These are phyloP conservation scores for Echinochloa phyllopogon DNA, from an alignment of 176 grass and related monocot genomes.

Conservation along the genomic window DNA sequence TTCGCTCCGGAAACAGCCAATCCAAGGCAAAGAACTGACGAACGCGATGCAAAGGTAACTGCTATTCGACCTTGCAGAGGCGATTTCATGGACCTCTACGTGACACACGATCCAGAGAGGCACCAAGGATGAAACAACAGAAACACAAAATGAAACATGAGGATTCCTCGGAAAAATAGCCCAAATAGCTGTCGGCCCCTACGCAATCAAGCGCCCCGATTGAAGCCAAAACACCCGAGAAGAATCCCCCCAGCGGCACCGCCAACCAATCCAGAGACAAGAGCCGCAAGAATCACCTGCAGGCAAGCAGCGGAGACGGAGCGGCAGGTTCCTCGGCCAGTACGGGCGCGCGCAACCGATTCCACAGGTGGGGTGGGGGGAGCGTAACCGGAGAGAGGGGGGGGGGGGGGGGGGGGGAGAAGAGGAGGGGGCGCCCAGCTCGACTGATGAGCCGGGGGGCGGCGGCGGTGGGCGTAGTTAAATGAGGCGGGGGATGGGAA, in stretches of 20 bases:
- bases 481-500: background rate
- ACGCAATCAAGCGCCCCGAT: background rate
- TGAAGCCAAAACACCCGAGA: background rate
- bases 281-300: slow-evolving; percentile 40
- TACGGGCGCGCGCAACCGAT: background rate
- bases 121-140: background rate
- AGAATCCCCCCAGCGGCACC: too few species aligned
- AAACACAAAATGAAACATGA: background rate
- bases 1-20: background rate
- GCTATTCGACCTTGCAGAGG: background rate
- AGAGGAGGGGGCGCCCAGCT: background rate
- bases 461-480: slow-evolving; percentile 4
- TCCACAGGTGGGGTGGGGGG: background rate
- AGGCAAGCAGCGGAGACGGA: background rate
- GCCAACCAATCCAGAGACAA: background rate
- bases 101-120: background rate
- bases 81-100: background rate
- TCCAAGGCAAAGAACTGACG: background rate
- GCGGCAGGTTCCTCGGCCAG: background rate
- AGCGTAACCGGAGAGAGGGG: background rate
- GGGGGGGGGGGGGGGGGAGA: background rate
- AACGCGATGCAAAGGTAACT: background rate
- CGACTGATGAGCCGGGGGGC: background rate
- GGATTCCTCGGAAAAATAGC: background rate
- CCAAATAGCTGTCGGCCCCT: background rate